Conservation (phyloP, 495 filamentous ascomycete species). For the Neurospora sublineolata region DNA sequence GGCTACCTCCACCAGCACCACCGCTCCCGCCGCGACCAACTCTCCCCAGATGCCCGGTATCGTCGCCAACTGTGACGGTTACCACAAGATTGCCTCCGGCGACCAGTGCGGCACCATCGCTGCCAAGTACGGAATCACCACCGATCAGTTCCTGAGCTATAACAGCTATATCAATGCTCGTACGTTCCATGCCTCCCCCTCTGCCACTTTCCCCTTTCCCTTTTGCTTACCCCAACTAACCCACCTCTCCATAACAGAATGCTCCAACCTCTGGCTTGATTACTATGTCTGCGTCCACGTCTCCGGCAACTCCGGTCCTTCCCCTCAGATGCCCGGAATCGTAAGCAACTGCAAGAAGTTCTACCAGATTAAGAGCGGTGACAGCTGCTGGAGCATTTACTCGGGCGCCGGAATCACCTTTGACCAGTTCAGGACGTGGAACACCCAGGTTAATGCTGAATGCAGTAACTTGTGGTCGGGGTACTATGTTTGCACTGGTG, state of each 20-base stretch:
- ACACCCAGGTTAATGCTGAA: conserved; percentile 3
- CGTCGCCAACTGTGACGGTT: conserved; percentile 29
- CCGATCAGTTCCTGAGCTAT: conserved; percentile 21
- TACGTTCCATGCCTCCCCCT: background rate
- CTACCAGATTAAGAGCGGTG: background rate
- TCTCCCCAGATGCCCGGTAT: conserved; percentile 19
- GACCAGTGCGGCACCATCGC: conserved; percentile 35
- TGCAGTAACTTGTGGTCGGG: conserved; percentile 12
- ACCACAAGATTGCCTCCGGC: conserved; percentile 26
- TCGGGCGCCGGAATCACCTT: conserved; percentile 5
- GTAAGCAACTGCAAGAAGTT: background rate
- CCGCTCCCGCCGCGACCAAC: conserved; percentile 30
- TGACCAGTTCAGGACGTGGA: conserved; percentile 11
- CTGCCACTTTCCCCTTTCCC: background rate
- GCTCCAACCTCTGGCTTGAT: conserved; percentile 4
- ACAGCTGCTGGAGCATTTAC: conserved; percentile 7
- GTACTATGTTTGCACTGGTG: conserved; percentile 9
- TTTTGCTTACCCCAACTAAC: background rate
- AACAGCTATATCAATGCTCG: conserved; percentile 15
- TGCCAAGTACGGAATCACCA: conserved; percentile 12
- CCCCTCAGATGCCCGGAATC: background rate
- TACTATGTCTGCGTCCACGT: conserved; percentile 9
- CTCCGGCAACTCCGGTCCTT: background rate
- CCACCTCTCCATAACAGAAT: background rate
- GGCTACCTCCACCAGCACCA: background rate